These are phyloP conservation scores for Spinacia oleracea DNA, from an alignment of 179 eudicot species.

Conservation along the genomic window DNA sequence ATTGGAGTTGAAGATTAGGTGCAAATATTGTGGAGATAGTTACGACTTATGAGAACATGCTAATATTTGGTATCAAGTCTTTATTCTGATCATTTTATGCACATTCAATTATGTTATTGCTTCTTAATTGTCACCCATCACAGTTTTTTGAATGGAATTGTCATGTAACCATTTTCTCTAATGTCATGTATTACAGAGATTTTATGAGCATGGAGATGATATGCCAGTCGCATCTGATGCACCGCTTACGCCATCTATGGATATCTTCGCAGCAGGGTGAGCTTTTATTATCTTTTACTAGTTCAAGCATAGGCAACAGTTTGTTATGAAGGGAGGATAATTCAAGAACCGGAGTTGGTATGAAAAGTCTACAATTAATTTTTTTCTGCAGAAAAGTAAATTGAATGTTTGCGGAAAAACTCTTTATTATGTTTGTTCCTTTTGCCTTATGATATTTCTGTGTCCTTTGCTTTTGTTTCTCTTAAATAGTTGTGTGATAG, in stretches of 20 bases:
- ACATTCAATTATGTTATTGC: neutral
- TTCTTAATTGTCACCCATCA: neutral
- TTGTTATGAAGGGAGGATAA: neutral
- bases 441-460: neutral
- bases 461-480: conserved; percentile 1
- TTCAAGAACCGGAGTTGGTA: neutral
- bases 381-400: neutral
- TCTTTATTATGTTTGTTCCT: neutral
- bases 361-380: neutral
- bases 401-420: neutral
- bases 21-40: neutral
- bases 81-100: neutral
- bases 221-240: conserved; percentile 77
- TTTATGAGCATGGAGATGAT: conserved; percentile 97
- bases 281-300: conserved; percentile 29
- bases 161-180: conserved; percentile 1
- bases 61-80: neutral
- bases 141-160: neutral
- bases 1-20: conserved; percentile 6
- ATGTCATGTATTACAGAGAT: conserved; percentile 60
- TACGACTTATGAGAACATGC: neutral
- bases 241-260: conserved; percentile 86
- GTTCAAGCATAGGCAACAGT: neutral
- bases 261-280: conserved; percentile 95
- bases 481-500: conserved; percentile 82